These are phyloP conservation scores for Alternaria incomplexa DNA, from an alignment of 2,329 filamentous ascomycete species.

Conservation along the genomic window DNA sequence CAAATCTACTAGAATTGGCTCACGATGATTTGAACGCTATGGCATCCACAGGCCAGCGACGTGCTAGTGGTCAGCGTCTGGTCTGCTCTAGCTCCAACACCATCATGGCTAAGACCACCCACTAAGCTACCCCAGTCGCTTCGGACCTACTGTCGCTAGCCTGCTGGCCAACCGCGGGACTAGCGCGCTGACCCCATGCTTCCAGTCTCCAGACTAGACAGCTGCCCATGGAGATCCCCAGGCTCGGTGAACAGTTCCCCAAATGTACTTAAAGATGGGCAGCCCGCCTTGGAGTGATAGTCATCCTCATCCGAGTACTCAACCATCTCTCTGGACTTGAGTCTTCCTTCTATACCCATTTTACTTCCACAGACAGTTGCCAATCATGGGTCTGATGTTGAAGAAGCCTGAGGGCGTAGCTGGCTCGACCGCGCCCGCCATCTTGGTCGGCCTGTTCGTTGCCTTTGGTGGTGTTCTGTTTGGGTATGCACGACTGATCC, in stretches of 20 bases:
- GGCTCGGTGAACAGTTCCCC: conserved; percentile 18
- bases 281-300: conserved; percentile 8
- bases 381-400: conserved; percentile 47
- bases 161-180: conserved; percentile 16
- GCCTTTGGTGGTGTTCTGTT: conserved; percentile 55
- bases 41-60: conserved; percentile 9
- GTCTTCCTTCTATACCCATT: conserved; percentile 2
- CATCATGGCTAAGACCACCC: conserved; percentile 9
- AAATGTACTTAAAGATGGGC: conserved; percentile 29
- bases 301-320: conserved; percentile 14
- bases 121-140: conserved; percentile 12
- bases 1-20: background rate
- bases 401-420: conserved; percentile 78
- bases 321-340: conserved; percentile 1
- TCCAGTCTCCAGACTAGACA: conserved; percentile 27
- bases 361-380: conserved; percentile 9
- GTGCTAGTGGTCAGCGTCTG: conserved; percentile 18
- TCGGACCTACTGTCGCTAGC: conserved; percentile 22
- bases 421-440: conserved; percentile 55
- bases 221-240: conserved; percentile 30
- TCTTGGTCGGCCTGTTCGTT: conserved; percentile 52
- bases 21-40: conserved; percentile 9
- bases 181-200: conserved; percentile 28
- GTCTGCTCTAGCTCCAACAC: conserved; percentile 23
- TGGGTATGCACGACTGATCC: conserved; percentile 34